Evolutionary conservation across 257 asterid genomes (phyloP).

Genomic region (Capsicum chinense): DNA sequence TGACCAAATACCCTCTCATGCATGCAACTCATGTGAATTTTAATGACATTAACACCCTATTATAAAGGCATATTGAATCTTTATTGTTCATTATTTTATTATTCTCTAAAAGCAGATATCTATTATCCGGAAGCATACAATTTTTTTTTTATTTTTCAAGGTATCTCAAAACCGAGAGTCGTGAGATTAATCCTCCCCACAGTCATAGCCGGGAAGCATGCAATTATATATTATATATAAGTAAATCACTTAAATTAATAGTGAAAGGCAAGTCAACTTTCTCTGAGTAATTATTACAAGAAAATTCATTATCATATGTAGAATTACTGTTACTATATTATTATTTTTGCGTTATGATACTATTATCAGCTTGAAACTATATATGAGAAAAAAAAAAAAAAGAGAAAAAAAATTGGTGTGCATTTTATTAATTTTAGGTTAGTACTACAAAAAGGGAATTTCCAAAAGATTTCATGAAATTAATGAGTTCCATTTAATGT

Average conservation of each 20-base stretch:
- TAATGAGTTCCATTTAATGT: constrained; percentile 1
- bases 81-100: not conserved
- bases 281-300: not conserved
- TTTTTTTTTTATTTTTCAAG: too few species aligned
- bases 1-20: constrained; percentile 39
- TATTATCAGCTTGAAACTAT: not conserved
- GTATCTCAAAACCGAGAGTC: too few species aligned
- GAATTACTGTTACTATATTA: not conserved
- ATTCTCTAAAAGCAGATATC: too few species aligned
- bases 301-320: not conserved
- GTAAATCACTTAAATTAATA: not conserved
- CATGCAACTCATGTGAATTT: constrained; percentile 47
- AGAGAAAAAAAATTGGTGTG: not conserved
- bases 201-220: too few species aligned
- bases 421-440: not conserved
- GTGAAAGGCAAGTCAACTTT: not conserved
- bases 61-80: not conserved
- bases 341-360: not conserved
- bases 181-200: too few species aligned
- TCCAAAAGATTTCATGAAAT: not conserved
- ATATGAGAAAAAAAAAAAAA: not conserved
- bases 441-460: not conserved
- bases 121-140: not conserved
- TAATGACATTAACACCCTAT: constrained; percentile 33
- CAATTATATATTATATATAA: not conserved